These are phyloP conservation scores for Hanseniaspora clermontiae DNA, from an alignment of 805 yeast species.

Conservation along the genomic window DNA sequence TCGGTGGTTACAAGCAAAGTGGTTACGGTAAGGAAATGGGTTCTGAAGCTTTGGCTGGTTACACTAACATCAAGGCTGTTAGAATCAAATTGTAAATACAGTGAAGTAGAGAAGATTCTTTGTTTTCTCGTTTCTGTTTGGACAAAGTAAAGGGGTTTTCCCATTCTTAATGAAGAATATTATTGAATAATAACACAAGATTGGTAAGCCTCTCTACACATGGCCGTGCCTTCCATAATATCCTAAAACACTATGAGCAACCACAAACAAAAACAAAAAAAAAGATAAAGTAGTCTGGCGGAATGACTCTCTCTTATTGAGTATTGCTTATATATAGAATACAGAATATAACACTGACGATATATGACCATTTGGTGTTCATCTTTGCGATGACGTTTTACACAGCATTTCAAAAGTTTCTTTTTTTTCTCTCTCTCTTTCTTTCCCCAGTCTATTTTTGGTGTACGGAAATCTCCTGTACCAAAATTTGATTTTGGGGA, in stretches of 20 bases:
- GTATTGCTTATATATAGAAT: not conserved
- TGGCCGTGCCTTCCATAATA: too few species aligned
- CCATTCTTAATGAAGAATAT: slow-evolving; percentile 38
- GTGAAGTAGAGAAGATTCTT: slow-evolving; percentile 36
- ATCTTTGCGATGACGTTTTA: too few species aligned
- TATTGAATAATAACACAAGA: slow-evolving; percentile 44
- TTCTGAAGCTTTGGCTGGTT: slow-evolving; percentile 59
- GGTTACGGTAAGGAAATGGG: slow-evolving; percentile 87
- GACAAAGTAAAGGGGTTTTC: too few species aligned
- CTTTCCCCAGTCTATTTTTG: not conserved
- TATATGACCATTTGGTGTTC: too few species aligned
- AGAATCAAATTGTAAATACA: slow-evolving; percentile 43
- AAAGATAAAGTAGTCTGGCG: slow-evolving; percentile 3
- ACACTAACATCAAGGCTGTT: slow-evolving; percentile 64
- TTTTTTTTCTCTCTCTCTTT: too few species aligned
- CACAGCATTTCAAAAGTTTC: not conserved
- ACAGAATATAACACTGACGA: not conserved
- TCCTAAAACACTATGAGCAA: slow-evolving; percentile 30
- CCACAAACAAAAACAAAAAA: not conserved
- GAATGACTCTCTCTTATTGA: slow-evolving; percentile 1
- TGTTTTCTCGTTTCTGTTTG: slow-evolving; percentile 21
- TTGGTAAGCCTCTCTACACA: too few species aligned
- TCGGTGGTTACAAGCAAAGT: slow-evolving; percentile 69
- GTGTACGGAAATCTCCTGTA: not conserved
- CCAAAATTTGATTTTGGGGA: too few species aligned